Percentiles rank a stretch among this genome's conserved stretches.
phyloP scores from a whole-genome alignment of 768 basidiomycete genomes.

The Mycena galopus region DNA sequence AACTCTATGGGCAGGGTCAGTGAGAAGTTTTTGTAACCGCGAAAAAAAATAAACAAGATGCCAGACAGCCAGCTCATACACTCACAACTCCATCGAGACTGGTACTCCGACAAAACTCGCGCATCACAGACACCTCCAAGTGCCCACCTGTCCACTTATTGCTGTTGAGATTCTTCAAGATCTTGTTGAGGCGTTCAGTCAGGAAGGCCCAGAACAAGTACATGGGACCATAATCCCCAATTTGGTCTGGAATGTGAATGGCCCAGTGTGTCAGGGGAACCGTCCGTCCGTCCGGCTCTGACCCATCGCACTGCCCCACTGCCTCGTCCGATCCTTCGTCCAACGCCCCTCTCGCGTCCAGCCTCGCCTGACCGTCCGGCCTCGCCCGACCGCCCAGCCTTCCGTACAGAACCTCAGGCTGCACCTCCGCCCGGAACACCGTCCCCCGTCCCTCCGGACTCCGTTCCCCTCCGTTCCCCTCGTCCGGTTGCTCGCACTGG shows the following conservation, averaged over 20 bases:
- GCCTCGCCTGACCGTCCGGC: too few relatives aligned
- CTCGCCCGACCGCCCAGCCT: too few relatives aligned
- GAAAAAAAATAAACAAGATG: neutral
- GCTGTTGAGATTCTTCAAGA: conserved; percentile 42
- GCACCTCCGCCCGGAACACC: too few relatives aligned
- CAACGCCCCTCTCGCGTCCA: too few relatives aligned
- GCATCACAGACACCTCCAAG: conserved; percentile 45
- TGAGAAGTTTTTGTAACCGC: neutral
- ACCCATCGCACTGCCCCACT: too few relatives aligned
- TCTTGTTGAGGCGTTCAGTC: conserved; percentile 44
- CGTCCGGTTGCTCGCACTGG: too few relatives aligned
- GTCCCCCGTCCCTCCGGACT: too few relatives aligned
- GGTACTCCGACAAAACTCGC: conserved; percentile 37
- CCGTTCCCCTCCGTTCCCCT: too few relatives aligned
- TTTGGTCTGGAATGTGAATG: conserved; percentile 40
- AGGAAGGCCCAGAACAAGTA: conserved; percentile 48
- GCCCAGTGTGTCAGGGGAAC: too few relatives aligned
- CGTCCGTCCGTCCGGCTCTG: too few relatives aligned
- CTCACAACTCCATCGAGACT: conserved; percentile 1
- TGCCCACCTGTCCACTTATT: conserved; percentile 45
- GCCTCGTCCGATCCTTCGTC: too few relatives aligned
- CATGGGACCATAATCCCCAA: conserved; percentile 42
- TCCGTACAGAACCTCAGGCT: too few relatives aligned
- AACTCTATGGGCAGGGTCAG: neutral
- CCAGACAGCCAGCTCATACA: neutral